These are phyloP conservation scores for Trebouxiophyceae sp. DNA, from an alignment of 163 green algal genomes.

Conservation along the genomic window DNA sequence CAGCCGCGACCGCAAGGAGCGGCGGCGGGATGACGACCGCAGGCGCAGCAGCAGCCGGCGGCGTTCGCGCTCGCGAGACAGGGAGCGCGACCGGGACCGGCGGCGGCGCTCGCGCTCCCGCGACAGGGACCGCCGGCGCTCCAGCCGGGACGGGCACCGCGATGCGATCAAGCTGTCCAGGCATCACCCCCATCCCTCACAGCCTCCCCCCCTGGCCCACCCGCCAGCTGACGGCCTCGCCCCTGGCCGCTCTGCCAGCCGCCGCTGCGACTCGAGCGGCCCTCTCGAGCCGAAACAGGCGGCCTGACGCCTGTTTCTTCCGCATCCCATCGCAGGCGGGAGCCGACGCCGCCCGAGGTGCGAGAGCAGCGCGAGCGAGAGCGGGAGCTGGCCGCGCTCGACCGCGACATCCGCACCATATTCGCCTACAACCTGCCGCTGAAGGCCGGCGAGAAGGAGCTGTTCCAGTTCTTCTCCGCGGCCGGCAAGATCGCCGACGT, in stretches of 20 bases:
- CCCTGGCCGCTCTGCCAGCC: not conserved
- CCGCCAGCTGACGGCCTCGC: too few species aligned
- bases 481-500: conserved; percentile 81
- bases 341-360: conserved; percentile 50
- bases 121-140: not conserved
- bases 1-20: conserved; percentile 1
- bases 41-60: conserved; percentile 1
- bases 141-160: conserved; percentile 1
- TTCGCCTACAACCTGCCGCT: conserved; percentile 88
- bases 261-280: not conserved
- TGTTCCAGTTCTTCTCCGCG: conserved; percentile 87
- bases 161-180: conserved; percentile 6
- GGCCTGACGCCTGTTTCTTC: not conserved
- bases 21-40: conserved; percentile 1
- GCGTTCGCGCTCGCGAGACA: not conserved
- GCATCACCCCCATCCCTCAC: not conserved
- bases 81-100: not conserved
- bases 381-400: conserved; percentile 59
- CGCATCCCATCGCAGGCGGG: conserved; percentile 25
- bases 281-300: too few species aligned
- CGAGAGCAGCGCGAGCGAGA: conserved; percentile 37
- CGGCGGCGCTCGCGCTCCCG: not conserved
- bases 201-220: not conserved
- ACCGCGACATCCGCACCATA: conserved; percentile 82
- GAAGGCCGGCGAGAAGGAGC: conserved; percentile 78